A percentile compares a stretch with the other conserved stretches of the same genome.
These are phyloP conservation scores for Jamesozyma hellenica DNA, from an alignment of 805 yeast species.

Conservation along the genomic window DNA sequence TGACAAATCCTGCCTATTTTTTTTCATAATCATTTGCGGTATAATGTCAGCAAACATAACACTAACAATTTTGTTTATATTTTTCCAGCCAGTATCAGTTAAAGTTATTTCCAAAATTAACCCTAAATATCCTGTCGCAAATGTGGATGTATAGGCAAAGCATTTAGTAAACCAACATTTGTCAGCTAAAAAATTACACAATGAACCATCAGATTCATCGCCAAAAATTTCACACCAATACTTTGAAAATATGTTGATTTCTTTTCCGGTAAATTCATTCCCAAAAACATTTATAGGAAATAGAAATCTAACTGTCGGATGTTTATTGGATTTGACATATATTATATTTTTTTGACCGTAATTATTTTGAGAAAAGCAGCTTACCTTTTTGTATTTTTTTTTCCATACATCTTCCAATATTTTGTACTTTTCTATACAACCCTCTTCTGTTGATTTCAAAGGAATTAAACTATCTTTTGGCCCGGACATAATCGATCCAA, in stretches of 20 bases:
- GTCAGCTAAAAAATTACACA: conserved; percentile 33
- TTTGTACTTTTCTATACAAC: conserved; percentile 5
- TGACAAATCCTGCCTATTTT: conserved; percentile 23
- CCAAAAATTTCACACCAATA: conserved; percentile 55
- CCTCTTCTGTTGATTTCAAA: background rate
- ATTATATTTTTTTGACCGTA: conserved; percentile 24
- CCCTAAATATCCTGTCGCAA: conserved; percentile 31
- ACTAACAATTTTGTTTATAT: conserved; percentile 29
- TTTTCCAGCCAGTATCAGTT: conserved; percentile 37
- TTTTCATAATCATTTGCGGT: conserved; percentile 7
- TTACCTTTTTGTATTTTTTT: conserved; percentile 9
- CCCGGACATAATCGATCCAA: conserved; percentile 7
- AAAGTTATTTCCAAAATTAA: conserved; percentile 43
- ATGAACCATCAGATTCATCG: conserved; percentile 46
- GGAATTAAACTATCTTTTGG: background rate
- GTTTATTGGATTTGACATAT: conserved; percentile 30
- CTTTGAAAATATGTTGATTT: conserved; percentile 26
- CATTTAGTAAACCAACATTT: conserved; percentile 32
- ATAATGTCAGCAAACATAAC: conserved; percentile 25
- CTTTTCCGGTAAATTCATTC: conserved; percentile 12
- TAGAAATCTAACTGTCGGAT: conserved; percentile 35
- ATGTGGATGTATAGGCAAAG: conserved; percentile 34
- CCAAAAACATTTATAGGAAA: conserved; percentile 32
- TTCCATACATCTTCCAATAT: conserved; percentile 19
- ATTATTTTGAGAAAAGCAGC: conserved; percentile 17